Evolutionary conservation across 2,329 filamentous ascomycete species (phyloP).

Genomic region (Pseudogymnoascus sp.): DNA sequence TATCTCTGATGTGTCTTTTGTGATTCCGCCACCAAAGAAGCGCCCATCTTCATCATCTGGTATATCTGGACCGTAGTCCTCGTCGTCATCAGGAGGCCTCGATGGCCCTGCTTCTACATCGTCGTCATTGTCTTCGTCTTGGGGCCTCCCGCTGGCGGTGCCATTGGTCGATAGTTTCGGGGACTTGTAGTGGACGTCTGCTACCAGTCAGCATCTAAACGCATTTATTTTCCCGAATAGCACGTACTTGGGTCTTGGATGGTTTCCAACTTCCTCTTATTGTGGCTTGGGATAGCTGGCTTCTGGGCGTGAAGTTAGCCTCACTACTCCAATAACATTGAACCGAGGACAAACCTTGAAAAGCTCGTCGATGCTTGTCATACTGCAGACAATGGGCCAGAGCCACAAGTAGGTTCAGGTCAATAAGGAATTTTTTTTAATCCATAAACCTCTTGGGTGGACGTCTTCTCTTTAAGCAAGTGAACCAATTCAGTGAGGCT

Average conservation of each 20-base stretch:
- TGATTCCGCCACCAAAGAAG: slow-evolving; percentile 92
- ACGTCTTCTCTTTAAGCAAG: slow-evolving; percentile 1
- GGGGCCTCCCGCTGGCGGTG: slow-evolving; percentile 13
- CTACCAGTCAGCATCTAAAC: neutral
- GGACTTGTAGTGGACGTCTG: slow-evolving; percentile 10
- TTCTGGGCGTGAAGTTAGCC: neutral
- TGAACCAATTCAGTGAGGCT: slow-evolving; percentile 7
- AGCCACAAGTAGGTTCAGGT: neutral
- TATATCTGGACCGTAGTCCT: slow-evolving; percentile 46
- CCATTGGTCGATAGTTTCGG: slow-evolving; percentile 11
- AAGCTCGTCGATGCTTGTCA: slow-evolving; percentile 6
- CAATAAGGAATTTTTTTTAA: neutral
- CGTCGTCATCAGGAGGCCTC: slow-evolving; percentile 47
- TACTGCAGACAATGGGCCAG: neutral
- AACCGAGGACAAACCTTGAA: slow-evolving; percentile 1
- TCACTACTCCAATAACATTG: slow-evolving; percentile 3
- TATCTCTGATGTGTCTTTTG: slow-evolving; percentile 70
- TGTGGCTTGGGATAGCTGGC: slow-evolving; percentile 8
- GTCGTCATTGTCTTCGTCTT: slow-evolving; percentile 31
- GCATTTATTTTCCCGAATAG: neutral
- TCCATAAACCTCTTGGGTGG: neutral
- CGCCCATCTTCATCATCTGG: slow-evolving; percentile 83
- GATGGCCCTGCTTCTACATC: slow-evolving; percentile 45
- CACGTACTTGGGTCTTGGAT: slow-evolving; percentile 9
- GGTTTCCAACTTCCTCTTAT: slow-evolving; percentile 10